These are phyloP conservation scores for Coelastrella sp. DNA, from an alignment of 139 green algal species.

Conservation along the genomic window DNA sequence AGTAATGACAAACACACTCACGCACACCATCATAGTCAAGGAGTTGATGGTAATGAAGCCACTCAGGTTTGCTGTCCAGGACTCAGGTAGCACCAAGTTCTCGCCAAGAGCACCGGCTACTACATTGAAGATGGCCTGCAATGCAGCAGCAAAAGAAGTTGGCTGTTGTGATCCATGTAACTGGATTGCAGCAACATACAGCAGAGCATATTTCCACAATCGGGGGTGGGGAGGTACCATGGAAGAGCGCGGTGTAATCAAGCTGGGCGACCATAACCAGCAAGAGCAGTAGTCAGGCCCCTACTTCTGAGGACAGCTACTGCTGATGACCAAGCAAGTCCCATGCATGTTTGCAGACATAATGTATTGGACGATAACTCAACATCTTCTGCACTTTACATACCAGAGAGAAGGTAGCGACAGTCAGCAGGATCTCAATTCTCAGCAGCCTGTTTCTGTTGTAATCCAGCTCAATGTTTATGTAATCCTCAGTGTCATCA, in stretches of 20 bases:
- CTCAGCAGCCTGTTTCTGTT: slow-evolving; percentile 84
- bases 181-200: not conserved
- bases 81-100: slow-evolving; percentile 83
- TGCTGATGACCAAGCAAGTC: not conserved
- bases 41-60: slow-evolving; percentile 51
- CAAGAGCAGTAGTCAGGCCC: too few relatives aligned
- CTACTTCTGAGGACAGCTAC: too few relatives aligned
- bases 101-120: slow-evolving; percentile 87
- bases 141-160: not conserved
- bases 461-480: slow-evolving; percentile 96
- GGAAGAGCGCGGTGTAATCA: too few relatives aligned
- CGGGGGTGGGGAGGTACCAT: too few relatives aligned
- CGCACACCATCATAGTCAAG: slow-evolving; percentile 24
- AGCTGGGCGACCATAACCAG: too few relatives aligned
- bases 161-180: not conserved
- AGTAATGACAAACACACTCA: not conserved
- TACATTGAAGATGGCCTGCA: slow-evolving; percentile 67
- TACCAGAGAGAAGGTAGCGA: slow-evolving; percentile 70
- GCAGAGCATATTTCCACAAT: too few relatives aligned
- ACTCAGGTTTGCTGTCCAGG: slow-evolving; percentile 62
- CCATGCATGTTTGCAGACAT: not conserved
- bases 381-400: not conserved
- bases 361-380: not conserved
- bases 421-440: slow-evolving; percentile 80
- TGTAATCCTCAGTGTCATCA: slow-evolving; percentile 97